Percentiles rank a stretch among this genome's conserved stretches.
Evolutionary conservation across 495 filamentous ascomycete species (phyloP).

Genomic region (Astrocystis sublimbata): DNA sequence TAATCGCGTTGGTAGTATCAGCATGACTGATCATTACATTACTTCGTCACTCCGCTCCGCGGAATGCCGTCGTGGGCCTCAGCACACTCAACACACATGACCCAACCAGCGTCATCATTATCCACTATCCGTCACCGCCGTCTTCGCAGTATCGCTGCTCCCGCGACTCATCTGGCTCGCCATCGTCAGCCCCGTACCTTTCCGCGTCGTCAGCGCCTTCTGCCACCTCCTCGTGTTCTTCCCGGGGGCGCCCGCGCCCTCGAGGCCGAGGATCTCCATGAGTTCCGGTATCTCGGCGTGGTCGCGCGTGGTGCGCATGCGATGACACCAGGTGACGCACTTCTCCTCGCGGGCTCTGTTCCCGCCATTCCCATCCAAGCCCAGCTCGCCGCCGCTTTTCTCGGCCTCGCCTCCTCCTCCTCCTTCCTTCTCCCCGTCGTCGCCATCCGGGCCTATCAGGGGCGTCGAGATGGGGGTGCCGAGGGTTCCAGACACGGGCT

Average conservation of each 20-base stretch:
- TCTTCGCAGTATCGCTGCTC: conserved; percentile 25
- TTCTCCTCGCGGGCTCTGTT: conserved; percentile 46
- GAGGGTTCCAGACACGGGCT: conserved; percentile 40
- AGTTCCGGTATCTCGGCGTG: conserved; percentile 71
- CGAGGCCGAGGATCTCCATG: conserved; percentile 61
- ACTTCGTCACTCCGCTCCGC: too few species aligned
- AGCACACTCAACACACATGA: background rate
- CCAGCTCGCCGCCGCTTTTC: too few species aligned
- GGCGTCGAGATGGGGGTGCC: conserved; percentile 38
- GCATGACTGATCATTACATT: too few species aligned
- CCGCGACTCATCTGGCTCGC: conserved; percentile 43
- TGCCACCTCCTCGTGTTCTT: conserved; percentile 46
- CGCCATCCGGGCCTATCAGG: conserved; percentile 20
- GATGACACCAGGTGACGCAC: conserved; percentile 74
- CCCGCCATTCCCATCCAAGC: conserved; percentile 9
- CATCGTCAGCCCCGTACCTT: conserved; percentile 47
- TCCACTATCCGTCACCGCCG: background rate
- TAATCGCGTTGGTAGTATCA: too few species aligned
- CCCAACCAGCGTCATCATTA: background rate
- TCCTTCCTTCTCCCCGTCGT: conserved; percentile 20
- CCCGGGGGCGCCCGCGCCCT: conserved; percentile 41
- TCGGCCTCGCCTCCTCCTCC: background rate
- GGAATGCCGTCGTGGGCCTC: too few species aligned
- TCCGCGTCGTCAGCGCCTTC: conserved; percentile 42
- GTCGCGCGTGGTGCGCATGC: conserved; percentile 78